Evolutionary conservation across 2,329 filamentous ascomycete genomes (phyloP).

Genomic region (Daldinia eschscholtzii): DNA sequence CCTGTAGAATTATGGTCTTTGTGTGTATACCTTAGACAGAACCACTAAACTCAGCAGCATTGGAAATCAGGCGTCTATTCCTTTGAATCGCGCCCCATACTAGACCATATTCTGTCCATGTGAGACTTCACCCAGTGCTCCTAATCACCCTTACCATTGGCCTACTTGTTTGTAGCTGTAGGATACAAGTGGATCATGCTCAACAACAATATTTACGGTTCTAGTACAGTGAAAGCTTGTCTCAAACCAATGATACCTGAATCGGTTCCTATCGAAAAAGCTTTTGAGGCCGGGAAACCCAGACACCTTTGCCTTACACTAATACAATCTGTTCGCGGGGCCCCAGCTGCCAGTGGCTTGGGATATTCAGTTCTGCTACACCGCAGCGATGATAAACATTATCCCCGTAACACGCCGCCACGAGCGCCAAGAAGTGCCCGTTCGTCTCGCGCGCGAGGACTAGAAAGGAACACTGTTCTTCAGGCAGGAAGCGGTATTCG

Average conservation of each 20-base stretch:
- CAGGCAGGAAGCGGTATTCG: slow-evolving; percentile 13
- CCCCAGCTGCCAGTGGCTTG: slow-evolving; percentile 8
- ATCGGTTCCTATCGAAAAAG: too few species aligned
- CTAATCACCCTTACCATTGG: not conserved
- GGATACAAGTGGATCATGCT: not conserved
- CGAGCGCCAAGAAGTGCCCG: slow-evolving; percentile 20
- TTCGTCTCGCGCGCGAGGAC: slow-evolving; percentile 24
- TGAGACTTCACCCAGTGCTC: not conserved
- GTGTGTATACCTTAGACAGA: slow-evolving; percentile 38
- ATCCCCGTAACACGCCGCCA: slow-evolving; percentile 14
- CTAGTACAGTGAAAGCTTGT: not conserved
- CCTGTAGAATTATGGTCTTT: slow-evolving; percentile 42
- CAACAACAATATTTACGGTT: not conserved
- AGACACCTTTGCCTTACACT: not conserved
- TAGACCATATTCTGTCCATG: not conserved
- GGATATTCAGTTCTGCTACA: slow-evolving; percentile 21
- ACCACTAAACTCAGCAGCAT: slow-evolving; percentile 42
- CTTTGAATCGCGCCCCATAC: not conserved
- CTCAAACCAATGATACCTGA: too few species aligned
- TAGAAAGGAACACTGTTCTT: slow-evolving; percentile 15
- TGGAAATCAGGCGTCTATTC: slow-evolving; percentile 3
- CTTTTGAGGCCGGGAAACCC: too few species aligned
- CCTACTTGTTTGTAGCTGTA: not conserved
- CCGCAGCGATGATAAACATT: slow-evolving; percentile 26
- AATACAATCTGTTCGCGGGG: slow-evolving; percentile 21